Percentiles rank a stretch among this genome's conserved stretches.
phyloP scores from a whole-genome alignment of 2,329 filamentous ascomycete genomes.

The Colletotrichum sublineola region DNA sequence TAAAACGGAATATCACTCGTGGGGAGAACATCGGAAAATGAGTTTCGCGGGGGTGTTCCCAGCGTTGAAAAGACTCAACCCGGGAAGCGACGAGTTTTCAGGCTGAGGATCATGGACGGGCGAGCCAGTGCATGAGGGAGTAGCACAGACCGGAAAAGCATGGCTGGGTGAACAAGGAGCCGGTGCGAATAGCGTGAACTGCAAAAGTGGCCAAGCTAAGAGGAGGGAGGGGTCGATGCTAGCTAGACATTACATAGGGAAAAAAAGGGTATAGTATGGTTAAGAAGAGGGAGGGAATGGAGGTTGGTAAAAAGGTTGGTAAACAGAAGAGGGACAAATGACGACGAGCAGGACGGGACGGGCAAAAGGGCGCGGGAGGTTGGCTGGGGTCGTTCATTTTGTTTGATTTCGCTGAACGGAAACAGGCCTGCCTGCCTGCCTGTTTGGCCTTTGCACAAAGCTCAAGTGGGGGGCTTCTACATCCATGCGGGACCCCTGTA shows the following conservation, averaged over 20 bases:
- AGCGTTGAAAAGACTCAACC: constrained; percentile 39
- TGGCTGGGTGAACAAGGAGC: constrained; percentile 38
- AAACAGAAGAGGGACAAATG: constrained; percentile 11
- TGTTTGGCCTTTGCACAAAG: constrained; percentile 19
- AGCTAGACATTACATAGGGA: constrained; percentile 39
- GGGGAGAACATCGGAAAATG: constrained; percentile 54
- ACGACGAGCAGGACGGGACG: constrained; percentile 24
- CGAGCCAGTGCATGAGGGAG: constrained; percentile 43
- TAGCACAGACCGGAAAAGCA: constrained; percentile 45
- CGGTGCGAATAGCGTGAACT: constrained; percentile 16
- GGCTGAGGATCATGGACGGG: constrained; percentile 36
- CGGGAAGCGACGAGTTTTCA: constrained; percentile 43
- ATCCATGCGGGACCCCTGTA: constrained; percentile 25
- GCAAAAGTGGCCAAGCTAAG: constrained; percentile 13
- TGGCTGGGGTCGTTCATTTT: constrained; percentile 33
- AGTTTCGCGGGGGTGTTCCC: constrained; percentile 27
- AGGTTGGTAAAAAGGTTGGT: constrained; percentile 21
- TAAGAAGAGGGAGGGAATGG: constrained; percentile 15
- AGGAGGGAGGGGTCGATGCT: constrained; percentile 17
- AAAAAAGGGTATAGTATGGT: constrained; percentile 12
- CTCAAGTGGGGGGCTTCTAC: constrained; percentile 29
- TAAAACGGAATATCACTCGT: constrained; percentile 78
- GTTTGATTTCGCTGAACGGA: constrained; percentile 28
- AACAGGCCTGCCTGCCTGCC: not conserved
- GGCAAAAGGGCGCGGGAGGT: constrained; percentile 22